phyloP scores from a whole-genome alignment of 2,329 filamentous ascomycete species.

The Zasmidium citrigriseum region DNA sequence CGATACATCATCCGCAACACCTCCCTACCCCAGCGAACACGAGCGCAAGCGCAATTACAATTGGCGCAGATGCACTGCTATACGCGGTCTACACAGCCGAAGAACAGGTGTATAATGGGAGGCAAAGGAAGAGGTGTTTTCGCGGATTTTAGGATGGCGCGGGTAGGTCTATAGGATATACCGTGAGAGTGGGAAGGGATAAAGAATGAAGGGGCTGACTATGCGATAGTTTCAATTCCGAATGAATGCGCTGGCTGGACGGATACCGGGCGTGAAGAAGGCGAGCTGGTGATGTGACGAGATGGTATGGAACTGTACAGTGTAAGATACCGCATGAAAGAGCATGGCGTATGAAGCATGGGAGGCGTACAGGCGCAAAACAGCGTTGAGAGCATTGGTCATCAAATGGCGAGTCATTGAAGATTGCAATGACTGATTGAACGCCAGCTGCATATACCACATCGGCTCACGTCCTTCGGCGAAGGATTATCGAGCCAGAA shows the following conservation, averaged over 20 bases:
- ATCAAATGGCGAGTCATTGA: not conserved
- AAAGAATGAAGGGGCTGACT: conserved; percentile 16
- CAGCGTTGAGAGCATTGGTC: not conserved
- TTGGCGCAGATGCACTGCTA: conserved; percentile 95
- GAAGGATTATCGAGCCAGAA: not conserved
- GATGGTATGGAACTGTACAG: not conserved
- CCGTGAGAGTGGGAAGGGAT: not conserved
- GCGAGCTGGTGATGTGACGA: conserved; percentile 73
- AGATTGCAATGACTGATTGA: not conserved
- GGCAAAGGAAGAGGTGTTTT: conserved; percentile 91
- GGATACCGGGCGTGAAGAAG: conserved; percentile 89
- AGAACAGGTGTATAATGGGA: conserved; percentile 88
- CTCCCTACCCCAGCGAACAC: conserved; percentile 74
- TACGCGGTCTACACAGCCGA: conserved; percentile 88
- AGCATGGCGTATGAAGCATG: not conserved
- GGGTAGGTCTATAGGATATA: conserved; percentile 64
- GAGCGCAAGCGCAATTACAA: conserved; percentile 90
- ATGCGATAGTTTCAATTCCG: conserved; percentile 80
- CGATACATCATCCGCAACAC: conserved; percentile 91
- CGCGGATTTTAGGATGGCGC: conserved; percentile 85
- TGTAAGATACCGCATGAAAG: not conserved
- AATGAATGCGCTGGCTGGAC: conserved; percentile 80
- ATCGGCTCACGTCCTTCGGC: not conserved
- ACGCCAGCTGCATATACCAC: not conserved
- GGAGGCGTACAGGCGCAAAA: not conserved